These are phyloP conservation scores for Globisporangium abappressorium DNA, from an alignment of 352 stramenopile genomes.

Conservation along the genomic window DNA sequence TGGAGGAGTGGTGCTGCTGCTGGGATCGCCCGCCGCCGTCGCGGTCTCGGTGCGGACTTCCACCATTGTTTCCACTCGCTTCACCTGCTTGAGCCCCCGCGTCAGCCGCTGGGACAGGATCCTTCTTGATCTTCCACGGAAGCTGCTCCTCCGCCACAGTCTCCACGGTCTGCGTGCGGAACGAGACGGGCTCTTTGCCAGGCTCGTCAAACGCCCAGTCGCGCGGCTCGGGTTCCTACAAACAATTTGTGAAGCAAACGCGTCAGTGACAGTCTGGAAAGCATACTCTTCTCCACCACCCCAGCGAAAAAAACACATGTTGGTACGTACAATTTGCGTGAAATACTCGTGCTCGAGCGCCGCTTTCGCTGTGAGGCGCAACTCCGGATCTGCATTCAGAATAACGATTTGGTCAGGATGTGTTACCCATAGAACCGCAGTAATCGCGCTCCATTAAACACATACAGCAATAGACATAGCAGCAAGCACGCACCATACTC, in stretches of 20 bases:
- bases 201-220: conserved; percentile 88
- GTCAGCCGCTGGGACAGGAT: conserved; percentile 20
- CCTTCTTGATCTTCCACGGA: conserved; percentile 68
- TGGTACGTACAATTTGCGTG: conserved; percentile 71
- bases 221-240: conserved; percentile 75
- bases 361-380: conserved; percentile 89
- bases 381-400: conserved; percentile 68
- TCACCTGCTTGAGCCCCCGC: conserved; percentile 19
- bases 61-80: not conserved
- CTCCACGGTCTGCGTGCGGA: conserved; percentile 82
- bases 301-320: not conserved
- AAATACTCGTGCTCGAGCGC: conserved; percentile 94
- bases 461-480: conserved; percentile 1
- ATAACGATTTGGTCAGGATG: not conserved
- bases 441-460: conserved; percentile 3
- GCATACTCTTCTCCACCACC: not conserved
- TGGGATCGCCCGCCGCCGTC: conserved; percentile 24
- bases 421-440: not conserved
- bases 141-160: conserved; percentile 67
- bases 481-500: conserved; percentile 59
- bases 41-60: conserved; percentile 29
- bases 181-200: conserved; percentile 82
- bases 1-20: conserved; percentile 21
- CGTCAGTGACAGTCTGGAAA: not conserved
- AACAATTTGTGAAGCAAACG: not conserved